Evolutionary conservation across 441 rosid species (phyloP).

Genomic region (Omphalea diandra): DNA sequence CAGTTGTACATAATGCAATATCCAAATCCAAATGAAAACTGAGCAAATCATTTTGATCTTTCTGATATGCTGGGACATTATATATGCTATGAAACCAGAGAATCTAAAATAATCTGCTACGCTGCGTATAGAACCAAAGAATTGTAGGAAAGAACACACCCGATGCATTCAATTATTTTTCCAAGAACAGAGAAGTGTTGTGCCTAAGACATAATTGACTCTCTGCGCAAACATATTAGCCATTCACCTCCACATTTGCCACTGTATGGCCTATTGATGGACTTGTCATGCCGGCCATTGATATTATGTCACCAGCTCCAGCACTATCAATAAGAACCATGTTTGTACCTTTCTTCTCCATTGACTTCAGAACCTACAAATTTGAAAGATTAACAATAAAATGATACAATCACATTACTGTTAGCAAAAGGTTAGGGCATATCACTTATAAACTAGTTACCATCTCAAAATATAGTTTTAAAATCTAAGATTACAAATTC

Average conservation of each 20-base stretch:
- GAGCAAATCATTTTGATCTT: not conserved
- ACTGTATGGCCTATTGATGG: constrained; percentile 95
- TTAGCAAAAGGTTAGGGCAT: not conserved
- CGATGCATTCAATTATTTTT: not conserved
- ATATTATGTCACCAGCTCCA: constrained; percentile 95
- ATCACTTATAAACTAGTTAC: not conserved
- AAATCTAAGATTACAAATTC: not conserved
- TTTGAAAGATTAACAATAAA: constrained; percentile 23
- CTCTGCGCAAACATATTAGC: constrained; percentile 4
- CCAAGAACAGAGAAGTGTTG: not conserved
- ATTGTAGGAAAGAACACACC: not conserved
- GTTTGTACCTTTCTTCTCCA: constrained; percentile 96
- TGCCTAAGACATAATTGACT: not conserved
- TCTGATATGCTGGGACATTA: not conserved
- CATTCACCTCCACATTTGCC: constrained; percentile 67
- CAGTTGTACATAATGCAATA: not conserved
- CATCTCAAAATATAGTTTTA: not conserved
- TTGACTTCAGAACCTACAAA: constrained; percentile 74
- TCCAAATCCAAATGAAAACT: not conserved
- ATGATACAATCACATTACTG: constrained; percentile 10
- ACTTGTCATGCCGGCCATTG: constrained; percentile 78
- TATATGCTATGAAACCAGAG: not conserved
- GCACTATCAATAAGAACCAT: constrained; percentile 76
- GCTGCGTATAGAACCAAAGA: constrained; percentile 8
- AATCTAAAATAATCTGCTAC: not conserved